Conservation (phyloP, 2,329 filamentous ascomycete species). For the Chalara sp. region DNA sequence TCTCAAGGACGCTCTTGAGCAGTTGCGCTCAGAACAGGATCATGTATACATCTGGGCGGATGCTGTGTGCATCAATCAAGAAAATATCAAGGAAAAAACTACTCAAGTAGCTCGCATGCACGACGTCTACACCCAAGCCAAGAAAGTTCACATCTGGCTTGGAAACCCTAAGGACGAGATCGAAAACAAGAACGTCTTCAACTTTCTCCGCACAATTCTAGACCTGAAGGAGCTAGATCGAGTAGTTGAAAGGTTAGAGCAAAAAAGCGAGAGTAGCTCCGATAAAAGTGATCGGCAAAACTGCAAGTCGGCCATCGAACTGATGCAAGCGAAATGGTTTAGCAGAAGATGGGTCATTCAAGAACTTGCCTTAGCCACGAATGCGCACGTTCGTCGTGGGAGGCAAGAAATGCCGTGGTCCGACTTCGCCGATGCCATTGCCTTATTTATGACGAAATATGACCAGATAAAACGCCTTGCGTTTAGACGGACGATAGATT, state of each 20-base stretch:
- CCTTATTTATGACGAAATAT: conserved; percentile 12
- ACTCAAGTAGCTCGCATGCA: conserved; percentile 12
- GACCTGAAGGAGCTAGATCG: conserved; percentile 5
- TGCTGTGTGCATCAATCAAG: conserved; percentile 12
- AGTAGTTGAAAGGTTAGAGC: not conserved
- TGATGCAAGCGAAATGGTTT: too few relatives aligned
- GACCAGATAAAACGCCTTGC: conserved; percentile 6
- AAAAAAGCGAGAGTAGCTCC: conserved; percentile 2
- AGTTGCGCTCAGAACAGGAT: not conserved
- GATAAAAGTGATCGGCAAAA: conserved; percentile 27
- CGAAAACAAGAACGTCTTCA: conserved; percentile 1
- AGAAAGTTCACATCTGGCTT: conserved; percentile 10
- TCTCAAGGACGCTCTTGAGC: conserved; percentile 6
- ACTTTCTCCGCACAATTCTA: conserved; percentile 8
- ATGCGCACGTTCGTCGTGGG: conserved; percentile 30
- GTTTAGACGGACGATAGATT: too few relatives aligned
- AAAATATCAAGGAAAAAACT: conserved; percentile 4
- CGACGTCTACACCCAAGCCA: conserved; percentile 8
- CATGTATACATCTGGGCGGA: not conserved
- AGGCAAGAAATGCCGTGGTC: conserved; percentile 27
- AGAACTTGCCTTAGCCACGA: conserved; percentile 31
- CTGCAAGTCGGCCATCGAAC: too few relatives aligned
- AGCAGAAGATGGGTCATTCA: conserved; percentile 21
- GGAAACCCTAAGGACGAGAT: conserved; percentile 1
- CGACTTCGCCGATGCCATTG: conserved; percentile 22